phyloP scores from a whole-genome alignment of 2,329 filamentous ascomycete genomes.

The Cadophora sp. region DNA sequence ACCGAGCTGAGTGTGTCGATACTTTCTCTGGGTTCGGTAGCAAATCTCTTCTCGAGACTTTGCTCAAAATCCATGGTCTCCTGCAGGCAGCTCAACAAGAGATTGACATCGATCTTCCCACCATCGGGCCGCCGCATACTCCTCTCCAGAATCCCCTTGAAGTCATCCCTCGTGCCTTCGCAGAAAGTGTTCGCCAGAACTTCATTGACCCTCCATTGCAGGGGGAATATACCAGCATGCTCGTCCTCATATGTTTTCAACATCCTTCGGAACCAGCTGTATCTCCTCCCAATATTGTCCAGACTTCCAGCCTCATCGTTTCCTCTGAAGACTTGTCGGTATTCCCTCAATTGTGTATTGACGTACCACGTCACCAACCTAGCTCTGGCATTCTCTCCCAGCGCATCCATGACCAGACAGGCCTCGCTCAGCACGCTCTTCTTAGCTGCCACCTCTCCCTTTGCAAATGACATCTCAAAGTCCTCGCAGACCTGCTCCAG shows the following conservation, averaged over 20 bases:
- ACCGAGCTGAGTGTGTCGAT: constrained; percentile 87
- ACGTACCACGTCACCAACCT: constrained; percentile 95
- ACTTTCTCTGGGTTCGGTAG: constrained; percentile 74
- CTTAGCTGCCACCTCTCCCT: constrained; percentile 77
- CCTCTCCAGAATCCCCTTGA: constrained; percentile 88
- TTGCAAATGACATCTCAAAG: constrained; percentile 94
- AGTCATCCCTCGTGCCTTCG: constrained; percentile 94
- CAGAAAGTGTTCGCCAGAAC: constrained; percentile 91
- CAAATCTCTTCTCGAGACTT: constrained; percentile 83
- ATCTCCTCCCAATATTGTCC: constrained; percentile 94
- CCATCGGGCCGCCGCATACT: constrained; percentile 82
- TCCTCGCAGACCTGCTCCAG: constrained; percentile 99
- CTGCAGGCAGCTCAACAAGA: constrained; percentile 87
- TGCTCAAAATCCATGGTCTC: constrained; percentile 98
- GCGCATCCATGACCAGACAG: constrained; percentile 91
- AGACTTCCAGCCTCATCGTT: constrained; percentile 96
- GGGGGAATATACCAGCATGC: constrained; percentile 85
- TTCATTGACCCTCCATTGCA: constrained; percentile 89
- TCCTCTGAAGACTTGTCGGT: constrained; percentile 92
- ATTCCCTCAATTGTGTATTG: constrained; percentile 95
- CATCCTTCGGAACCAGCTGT: constrained; percentile 96
- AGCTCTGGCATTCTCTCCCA: constrained; percentile 84
- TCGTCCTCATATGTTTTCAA: constrained; percentile 96
- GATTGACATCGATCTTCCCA: constrained; percentile 84
- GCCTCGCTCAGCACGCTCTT: constrained; percentile 80